Percentiles rank a stretch among this genome's conserved stretches.
Conservation (phyloP, 148 eudicot species). For the Pharnaceum exiguum region DNA sequence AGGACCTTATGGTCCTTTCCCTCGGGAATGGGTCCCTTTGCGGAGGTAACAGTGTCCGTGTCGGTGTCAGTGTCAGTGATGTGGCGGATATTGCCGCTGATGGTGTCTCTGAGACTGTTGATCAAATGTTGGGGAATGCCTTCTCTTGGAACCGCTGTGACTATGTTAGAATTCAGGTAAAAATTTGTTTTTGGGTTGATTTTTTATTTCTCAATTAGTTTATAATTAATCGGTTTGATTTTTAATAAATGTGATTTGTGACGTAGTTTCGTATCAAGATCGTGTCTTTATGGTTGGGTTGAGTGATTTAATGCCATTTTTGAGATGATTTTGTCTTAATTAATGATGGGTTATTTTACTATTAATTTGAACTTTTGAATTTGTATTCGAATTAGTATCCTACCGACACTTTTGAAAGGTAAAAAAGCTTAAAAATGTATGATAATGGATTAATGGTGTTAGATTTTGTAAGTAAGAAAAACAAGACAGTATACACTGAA, state of each 20-base stretch:
- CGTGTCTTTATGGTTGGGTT: too few relatives aligned
- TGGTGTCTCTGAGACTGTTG: constrained; percentile 89
- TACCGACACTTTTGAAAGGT: constrained; percentile 22
- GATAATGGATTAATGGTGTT: too few relatives aligned
- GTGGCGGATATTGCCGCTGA: constrained; percentile 69
- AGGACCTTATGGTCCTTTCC: constrained; percentile 57
- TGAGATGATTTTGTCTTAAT: too few relatives aligned
- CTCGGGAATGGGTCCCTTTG: constrained; percentile 48
- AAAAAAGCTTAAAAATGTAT: not conserved
- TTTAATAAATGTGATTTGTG: too few relatives aligned
- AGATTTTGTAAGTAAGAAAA: too few relatives aligned
- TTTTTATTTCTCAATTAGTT: not conserved
- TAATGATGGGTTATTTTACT: too few relatives aligned
- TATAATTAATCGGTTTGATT: not conserved
- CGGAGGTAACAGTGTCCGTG: constrained; percentile 17
- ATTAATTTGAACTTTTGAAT: too few relatives aligned
- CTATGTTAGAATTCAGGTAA: constrained; percentile 89
- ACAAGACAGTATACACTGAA: too few relatives aligned
- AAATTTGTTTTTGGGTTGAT: not conserved
- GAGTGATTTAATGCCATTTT: too few relatives aligned
- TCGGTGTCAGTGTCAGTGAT: constrained; percentile 36
- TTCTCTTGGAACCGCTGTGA: constrained; percentile 78
- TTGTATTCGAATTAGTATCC: constrained; percentile 9
- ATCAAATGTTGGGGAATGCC: constrained; percentile 87
- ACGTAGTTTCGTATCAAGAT: too few relatives aligned